Evolutionary conservation across 2,329 filamentous ascomycete species (phyloP).

Genomic region (Penicillium sp.): DNA sequence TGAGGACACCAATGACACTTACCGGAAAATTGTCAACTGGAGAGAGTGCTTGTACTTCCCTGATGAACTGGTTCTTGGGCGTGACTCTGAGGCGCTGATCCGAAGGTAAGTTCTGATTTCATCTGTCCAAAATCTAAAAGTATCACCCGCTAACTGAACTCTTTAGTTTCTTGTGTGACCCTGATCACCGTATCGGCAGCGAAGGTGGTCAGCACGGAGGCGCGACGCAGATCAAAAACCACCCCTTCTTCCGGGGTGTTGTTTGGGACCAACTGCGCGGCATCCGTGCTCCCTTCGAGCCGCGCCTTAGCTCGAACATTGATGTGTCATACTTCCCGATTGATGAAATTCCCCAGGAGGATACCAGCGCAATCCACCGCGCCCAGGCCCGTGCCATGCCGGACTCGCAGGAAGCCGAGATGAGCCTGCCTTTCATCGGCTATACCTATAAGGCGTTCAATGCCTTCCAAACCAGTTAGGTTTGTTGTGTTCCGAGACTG

Average conservation of each 20-base stretch:
- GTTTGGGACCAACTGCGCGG: constrained; percentile 89
- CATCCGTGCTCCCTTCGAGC: constrained; percentile 94
- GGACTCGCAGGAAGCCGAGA: constrained; percentile 80
- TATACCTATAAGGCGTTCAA: constrained; percentile 98
- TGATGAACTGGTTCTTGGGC: constrained; percentile 84
- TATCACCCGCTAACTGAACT: constrained; percentile 24
- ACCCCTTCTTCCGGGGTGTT: constrained; percentile 95
- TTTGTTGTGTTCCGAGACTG: constrained; percentile 19
- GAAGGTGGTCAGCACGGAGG: constrained; percentile 60
- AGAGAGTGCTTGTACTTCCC: constrained; percentile 93
- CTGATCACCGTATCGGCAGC: constrained; percentile 84
- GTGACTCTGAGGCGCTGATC: constrained; percentile 88
- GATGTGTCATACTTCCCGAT: constrained; percentile 99
- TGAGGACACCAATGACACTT: constrained; percentile 95
- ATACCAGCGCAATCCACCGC: constrained; percentile 82
- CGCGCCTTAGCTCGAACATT: constrained; percentile 85
- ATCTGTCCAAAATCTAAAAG: constrained; percentile 2
- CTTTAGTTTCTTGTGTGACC: constrained; percentile 82
- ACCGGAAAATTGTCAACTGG: constrained; percentile 99
- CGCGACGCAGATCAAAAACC: constrained; percentile 86
- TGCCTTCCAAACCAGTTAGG: constrained; percentile 53
- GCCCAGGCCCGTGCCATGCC: constrained; percentile 74
- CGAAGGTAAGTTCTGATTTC: constrained; percentile 63
- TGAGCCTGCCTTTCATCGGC: constrained; percentile 93
- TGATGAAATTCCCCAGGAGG: constrained; percentile 95